Evolutionary conservation across 179 eudicot species (phyloP).

Genomic region (Beta macrorhiza): DNA sequence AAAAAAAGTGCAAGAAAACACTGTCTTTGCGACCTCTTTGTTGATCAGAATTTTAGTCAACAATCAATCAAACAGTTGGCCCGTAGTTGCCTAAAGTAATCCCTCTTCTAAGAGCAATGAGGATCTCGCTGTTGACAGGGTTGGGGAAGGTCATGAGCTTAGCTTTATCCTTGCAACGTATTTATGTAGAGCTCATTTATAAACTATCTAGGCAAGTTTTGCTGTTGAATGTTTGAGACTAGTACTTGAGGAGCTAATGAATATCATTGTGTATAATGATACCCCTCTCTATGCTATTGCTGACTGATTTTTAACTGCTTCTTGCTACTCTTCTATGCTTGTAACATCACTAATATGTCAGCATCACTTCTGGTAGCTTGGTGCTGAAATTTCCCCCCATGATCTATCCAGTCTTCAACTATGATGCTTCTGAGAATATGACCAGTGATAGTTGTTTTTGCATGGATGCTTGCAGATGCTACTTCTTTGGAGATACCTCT

Average conservation of each 20-base stretch:
- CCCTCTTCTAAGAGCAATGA: neutral
- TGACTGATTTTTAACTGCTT: neutral
- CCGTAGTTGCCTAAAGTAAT: neutral
- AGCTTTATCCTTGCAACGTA: neutral
- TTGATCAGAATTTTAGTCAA: neutral
- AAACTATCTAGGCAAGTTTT: neutral
- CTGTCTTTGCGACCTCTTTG: neutral
- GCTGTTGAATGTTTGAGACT: neutral
- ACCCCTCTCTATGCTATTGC: neutral
- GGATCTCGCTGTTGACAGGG: neutral
- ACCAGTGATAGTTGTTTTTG: constrained; percentile 1
- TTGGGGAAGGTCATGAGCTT: neutral
- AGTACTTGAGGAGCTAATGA: constrained; percentile 2
- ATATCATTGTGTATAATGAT: constrained; percentile 3
- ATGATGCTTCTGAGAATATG: neutral
- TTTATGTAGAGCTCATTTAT: neutral
- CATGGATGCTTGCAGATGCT: constrained; percentile 55
- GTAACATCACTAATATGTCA: neutral
- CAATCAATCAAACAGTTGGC: neutral
- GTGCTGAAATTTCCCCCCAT: neutral
- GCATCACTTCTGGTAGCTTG: neutral
- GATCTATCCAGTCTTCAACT: neutral
- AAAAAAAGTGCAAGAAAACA: neutral
- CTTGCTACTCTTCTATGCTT: neutral
- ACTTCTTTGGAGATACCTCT: constrained; percentile 82